Base-by-base conservation (phyloP, 495 filamentous ascomycete species). In the Trichocladium uniseriatum region DNA sequence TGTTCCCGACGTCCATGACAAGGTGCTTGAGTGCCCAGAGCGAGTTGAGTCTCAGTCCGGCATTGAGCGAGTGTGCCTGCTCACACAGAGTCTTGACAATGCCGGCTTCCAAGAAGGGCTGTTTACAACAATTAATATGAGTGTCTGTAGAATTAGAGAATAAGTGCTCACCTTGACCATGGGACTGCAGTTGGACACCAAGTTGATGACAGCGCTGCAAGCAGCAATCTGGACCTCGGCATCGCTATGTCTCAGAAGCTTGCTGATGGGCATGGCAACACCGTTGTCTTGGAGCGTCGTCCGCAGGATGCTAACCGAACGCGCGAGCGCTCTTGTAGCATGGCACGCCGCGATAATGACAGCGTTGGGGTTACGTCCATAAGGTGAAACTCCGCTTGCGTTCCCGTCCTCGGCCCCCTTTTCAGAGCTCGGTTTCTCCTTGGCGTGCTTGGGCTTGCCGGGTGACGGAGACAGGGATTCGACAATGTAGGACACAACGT, bases 11-110 rank as follows among this genome's bases (percentile, higher is more conserved):
- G 24, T 77, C 75, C 37, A 80, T 73, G 6, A 92, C 82, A 24
- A 95, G 67, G 65, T 95, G 87, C 58, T 96, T 97, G 39, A 98
- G 71, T 16, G 88, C 89, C 92, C 92, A 97, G 9, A 98, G 65
- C 8, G 88, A 86, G 52, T 88, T 86, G 11, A 92, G 72, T 38
- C 85, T 77, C 35, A 97, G 65, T 20, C 78, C 79, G 6, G 80
- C 72, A 57, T 87, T 82, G 46, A 75, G 68, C 3, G 85, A 89
- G 62, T 84, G 86, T 0, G 89, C 89, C 60, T 95, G 87, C 57
- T 86, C 79, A 54, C 88, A 94, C 5, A 97, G 67, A 5, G 83
- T 76, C 43, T 81, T 82, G 36, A 94, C 68, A 9, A 88, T 78
- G n/a, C 88, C 89, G 10, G 74, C 79, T 19, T 85, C 77, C 13